phyloP scores from a whole-genome alignment of 306 rosid genomes.

The Lathyrus tuberosus region DNA sequence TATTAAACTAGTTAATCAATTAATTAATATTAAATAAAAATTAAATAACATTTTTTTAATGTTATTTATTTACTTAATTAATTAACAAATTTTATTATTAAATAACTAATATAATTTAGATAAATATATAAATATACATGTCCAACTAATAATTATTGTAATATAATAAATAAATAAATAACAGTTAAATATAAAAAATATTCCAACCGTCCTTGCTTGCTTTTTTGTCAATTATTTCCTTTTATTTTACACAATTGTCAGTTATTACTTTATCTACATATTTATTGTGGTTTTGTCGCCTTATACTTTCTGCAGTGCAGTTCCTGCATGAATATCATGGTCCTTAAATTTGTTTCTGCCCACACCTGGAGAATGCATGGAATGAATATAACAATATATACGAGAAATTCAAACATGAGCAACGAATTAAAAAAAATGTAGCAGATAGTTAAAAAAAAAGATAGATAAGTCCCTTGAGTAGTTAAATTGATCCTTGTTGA shows the following conservation, averaged over 20 bases:
- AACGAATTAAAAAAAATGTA: neutral
- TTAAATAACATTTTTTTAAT: no score
- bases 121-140: no score
- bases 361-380: neutral
- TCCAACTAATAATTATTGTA: no score
- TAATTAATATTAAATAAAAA: no score
- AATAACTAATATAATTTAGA: no score
- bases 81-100: no score
- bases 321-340: constrained; percentile 7
- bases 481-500: neutral
- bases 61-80: no score
- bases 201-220: neutral
- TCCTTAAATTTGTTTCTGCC: neutral
- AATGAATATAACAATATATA: neutral
- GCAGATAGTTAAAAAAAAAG: neutral
- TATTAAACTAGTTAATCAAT: no score
- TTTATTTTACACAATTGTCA: no score
- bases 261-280: neutral
- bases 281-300: constrained; percentile 5
- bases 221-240: neutral
- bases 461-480: neutral
- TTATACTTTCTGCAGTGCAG: constrained; percentile 1
- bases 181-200: no score
- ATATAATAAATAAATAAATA: no score
- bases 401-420: neutral